Base-by-base conservation (phyloP, 2,329 filamentous ascomycete genomes). In the Diaporthe sp. region DNA sequence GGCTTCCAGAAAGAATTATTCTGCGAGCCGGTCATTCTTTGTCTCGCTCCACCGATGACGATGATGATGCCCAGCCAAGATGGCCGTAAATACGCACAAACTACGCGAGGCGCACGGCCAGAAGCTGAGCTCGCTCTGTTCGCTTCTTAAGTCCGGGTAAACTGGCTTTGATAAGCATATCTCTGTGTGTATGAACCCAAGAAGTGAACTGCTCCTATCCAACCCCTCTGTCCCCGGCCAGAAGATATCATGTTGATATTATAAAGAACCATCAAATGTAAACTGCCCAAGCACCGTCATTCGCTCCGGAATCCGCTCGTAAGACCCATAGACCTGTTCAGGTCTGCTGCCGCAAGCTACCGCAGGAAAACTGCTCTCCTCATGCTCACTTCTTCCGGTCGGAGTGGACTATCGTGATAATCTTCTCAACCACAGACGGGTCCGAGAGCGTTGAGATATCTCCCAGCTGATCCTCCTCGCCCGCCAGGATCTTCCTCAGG, bases 381-480 rank as follows among this genome's bases (percentile, higher is more conserved):
- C 38, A 13, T 12, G 70, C 76, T 84, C 83, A 89, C 83, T 89
- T 89, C 83, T 87, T 88, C 82, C 84, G 87, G 66, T 86, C 83
- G 78, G 90, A 88, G 80, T 96, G 93, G 71, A 98, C 96, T 61
- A 89, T 91, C 77, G 90, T 86, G 83, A 98, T 98, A 82, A 99
- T 98, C 87, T 93, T 96, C 64, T 93, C 92, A 35, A 99, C 96
- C 33, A 98, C 93, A 75, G 88, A 91, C 61, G 97, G 97, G 83
- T 99, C 96, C 75, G 95, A 97, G 70, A 98, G 90, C 93, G 97
- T 98, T 28, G 94, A 94, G 47, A 89, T 97, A 82, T 99, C 97
- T 80, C 97, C 97, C 71, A 99, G 89, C 85, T 97, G 96, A 84
- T 99, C 97, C 86, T 98, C 96, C 88, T 99, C 97, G 47, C 96